These are phyloP conservation scores for Arthrocladium fulminans DNA, from an alignment of 2,329 filamentous ascomycete species.

Conservation along the genomic window DNA sequence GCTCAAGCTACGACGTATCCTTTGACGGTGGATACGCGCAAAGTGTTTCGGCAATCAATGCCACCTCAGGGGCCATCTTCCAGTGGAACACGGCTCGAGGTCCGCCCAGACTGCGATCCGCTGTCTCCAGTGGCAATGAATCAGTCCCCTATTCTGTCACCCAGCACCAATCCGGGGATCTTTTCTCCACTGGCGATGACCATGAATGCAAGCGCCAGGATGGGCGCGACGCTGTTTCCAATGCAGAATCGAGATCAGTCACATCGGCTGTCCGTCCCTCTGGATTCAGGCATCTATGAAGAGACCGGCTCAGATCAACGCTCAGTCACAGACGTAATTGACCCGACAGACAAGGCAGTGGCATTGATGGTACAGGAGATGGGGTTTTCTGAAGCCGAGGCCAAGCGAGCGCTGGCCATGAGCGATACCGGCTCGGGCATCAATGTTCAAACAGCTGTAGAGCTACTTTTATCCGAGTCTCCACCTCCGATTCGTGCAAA, in stretches of 20 bases:
- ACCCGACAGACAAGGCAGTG: slow-evolving; percentile 50
- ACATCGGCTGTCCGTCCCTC: not conserved
- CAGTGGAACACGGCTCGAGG: not conserved
- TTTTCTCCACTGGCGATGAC: slow-evolving; percentile 20
- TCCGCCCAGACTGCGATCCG: slow-evolving; percentile 8
- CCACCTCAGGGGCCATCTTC: not conserved
- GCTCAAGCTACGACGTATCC: not conserved
- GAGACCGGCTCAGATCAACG: not conserved
- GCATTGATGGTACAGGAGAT: slow-evolving; percentile 48
- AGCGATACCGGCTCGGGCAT: slow-evolving; percentile 54
- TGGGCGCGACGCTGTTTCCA: slow-evolving; percentile 21
- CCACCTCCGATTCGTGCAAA: slow-evolving; percentile 26
- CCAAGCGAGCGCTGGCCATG: slow-evolving; percentile 48
- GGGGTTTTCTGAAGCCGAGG: slow-evolving; percentile 49
- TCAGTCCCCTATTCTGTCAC: slow-evolving; percentile 7
- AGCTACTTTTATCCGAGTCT: slow-evolving; percentile 39
- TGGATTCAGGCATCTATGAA: not conserved
- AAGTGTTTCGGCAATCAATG: not conserved
- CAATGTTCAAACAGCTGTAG: slow-evolving; percentile 49
- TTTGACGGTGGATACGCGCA: not conserved
- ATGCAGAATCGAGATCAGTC: slow-evolving; percentile 13
- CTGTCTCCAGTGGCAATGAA: slow-evolving; percentile 1
- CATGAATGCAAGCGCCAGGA: slow-evolving; percentile 17
- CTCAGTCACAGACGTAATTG: slow-evolving; percentile 24
- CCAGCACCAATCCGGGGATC: slow-evolving; percentile 17